These are phyloP conservation scores for Fusarium luffae DNA, from an alignment of 2,329 filamentous ascomycete species.

Conservation along the genomic window DNA sequence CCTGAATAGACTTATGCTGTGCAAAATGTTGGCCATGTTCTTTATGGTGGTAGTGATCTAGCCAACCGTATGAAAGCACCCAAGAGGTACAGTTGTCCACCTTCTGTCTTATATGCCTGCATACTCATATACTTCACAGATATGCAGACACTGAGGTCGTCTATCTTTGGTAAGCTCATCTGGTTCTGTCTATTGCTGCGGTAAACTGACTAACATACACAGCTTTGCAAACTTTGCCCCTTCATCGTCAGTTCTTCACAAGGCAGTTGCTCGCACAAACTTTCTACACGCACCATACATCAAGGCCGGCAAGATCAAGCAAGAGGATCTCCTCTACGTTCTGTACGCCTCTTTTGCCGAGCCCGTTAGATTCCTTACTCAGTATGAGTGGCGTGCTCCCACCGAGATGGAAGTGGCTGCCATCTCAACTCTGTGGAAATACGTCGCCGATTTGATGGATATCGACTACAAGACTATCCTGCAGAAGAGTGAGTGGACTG, in stretches of 20 bases:
- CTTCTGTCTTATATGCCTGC: neutral
- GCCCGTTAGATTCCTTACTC: conserved; percentile 70
- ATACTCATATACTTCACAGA: conserved; percentile 39
- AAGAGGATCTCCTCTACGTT: conserved; percentile 55
- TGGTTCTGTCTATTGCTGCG: neutral
- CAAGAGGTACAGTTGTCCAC: conserved; percentile 49
- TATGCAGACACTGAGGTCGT: conserved; percentile 56
- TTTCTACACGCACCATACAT: conserved; percentile 53
- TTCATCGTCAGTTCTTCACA: conserved; percentile 47
- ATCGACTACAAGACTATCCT: conserved; percentile 63
- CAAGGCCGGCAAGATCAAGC: conserved; percentile 51
- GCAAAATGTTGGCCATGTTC: conserved; percentile 51
- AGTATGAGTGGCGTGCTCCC: conserved; percentile 76
- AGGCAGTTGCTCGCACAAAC: conserved; percentile 55
- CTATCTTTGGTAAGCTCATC: conserved; percentile 49
- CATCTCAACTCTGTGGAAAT: conserved; percentile 76
- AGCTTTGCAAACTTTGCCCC: conserved; percentile 49
- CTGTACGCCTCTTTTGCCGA: conserved; percentile 71
- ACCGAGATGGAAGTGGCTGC: conserved; percentile 76
- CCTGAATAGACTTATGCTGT: conserved; percentile 54
- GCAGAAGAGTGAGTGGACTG: conserved; percentile 54
- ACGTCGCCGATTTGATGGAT: conserved; percentile 75
- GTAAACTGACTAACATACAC: neutral
- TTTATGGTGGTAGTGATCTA: conserved; percentile 52
- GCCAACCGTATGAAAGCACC: conserved; percentile 46